Evolutionary conservation across 148 eudicot genomes (phyloP), one percentile per base, ranked within the genome.

Genomic region (Cornus suecica): DNA sequence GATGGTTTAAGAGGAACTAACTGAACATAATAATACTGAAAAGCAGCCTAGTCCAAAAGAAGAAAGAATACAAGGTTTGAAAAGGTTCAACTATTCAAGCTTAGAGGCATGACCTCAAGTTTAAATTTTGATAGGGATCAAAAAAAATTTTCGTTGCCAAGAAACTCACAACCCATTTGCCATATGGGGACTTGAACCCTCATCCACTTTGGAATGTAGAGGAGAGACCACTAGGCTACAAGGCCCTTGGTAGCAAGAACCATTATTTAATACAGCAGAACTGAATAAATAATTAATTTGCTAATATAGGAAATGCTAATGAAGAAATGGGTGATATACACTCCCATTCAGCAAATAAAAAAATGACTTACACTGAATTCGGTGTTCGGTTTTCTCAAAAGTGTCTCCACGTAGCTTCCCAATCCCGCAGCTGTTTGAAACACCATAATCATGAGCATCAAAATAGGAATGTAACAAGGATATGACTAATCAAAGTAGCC

Each of bases 291-390:
- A 73, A 24, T 61, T 16, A 41, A 20, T 73, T 62, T 62, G 31
- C 23, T 25, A 62, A 26, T 24, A 60, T 16, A 25, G 25, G 51
- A 73, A 58, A 23, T 23, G 58, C 25, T 15, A 23, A 77, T 42
- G 74, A 78, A 31, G 13, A 48, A 63, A 31, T 20, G 72, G 31
- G 34, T 23, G 42, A 27, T 88, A 66, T 88, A 94, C 99, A 83
- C 77, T 84, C n/a, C n/a, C n/a, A n/a, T n/a, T n/a, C n/a, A n/a
- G n/a, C n/a, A n/a, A n/a, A n/a, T n/a, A n/a, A n/a, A n/a, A n/a
- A n/a, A n/a, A n/a, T 23, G 42, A 27, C 90, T 62, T 88, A 94
- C 99, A 83, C 77, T 84, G 83, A 92, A 94, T 71, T 94, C 99
- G 31, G 87, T 64, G 72, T 86, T 90, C 66, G 92, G 71, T 78